phyloP scores from a whole-genome alignment of 768 basidiomycete species.

The Phanerodontia chrysosporium region DNA sequence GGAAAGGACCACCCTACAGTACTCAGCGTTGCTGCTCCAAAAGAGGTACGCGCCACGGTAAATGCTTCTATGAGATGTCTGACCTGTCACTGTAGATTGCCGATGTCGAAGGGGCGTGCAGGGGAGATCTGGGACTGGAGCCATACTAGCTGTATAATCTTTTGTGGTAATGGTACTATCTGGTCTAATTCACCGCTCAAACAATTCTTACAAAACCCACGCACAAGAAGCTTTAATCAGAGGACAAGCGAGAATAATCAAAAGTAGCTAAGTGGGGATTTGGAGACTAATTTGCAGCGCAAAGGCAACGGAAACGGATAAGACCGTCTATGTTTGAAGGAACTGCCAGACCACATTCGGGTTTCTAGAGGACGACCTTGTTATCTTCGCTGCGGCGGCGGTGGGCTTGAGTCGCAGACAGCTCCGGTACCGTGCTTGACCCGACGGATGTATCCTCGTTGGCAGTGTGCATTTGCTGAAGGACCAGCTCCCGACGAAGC shows the following conservation, averaged over 20 bases:
- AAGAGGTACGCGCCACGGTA: constrained; percentile 53
- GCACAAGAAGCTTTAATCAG: too few relatives aligned
- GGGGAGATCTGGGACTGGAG: constrained; percentile 63
- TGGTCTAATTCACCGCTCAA: not conserved
- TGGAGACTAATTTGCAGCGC: too few relatives aligned
- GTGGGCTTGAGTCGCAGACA: not conserved
- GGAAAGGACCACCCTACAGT: constrained; percentile 57
- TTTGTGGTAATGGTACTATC: not conserved
- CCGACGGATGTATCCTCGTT: not conserved
- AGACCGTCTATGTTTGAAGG: too few relatives aligned
- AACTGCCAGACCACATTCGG: too few relatives aligned
- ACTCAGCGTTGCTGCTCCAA: constrained; percentile 70
- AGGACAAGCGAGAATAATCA: too few relatives aligned
- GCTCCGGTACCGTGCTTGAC: not conserved
- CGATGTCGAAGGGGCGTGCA: constrained; percentile 79
- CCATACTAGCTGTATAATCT: constrained; percentile 30
- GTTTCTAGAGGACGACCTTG: too few relatives aligned
- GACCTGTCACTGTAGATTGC: constrained; percentile 38
- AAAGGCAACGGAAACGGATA: too few relatives aligned
- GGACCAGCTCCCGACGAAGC: constrained; percentile 44
- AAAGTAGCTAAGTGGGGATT: too few relatives aligned
- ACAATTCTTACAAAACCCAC: not conserved
- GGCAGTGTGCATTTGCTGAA: not conserved
- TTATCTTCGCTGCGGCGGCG: not conserved
- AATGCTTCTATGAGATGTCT: not conserved